A percentile compares a stretch with the other conserved stretches of the same genome.
Evolutionary conservation across 495 filamentous ascomycete genomes (phyloP).

Genomic region (Penicillium ucsense): DNA sequence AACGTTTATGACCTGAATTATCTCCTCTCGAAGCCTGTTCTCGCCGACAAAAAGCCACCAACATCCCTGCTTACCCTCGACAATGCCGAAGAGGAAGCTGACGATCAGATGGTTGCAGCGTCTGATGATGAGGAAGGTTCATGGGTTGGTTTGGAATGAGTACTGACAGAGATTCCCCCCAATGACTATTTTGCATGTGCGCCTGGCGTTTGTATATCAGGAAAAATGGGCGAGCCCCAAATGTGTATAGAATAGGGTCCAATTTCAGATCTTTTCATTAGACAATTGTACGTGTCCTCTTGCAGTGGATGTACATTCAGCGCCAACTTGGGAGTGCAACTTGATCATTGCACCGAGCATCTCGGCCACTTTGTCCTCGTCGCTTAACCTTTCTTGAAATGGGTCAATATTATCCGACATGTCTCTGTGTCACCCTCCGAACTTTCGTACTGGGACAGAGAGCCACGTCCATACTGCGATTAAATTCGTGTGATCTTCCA

Average conservation of each 20-base stretch:
- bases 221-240: constrained; percentile 8
- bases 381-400: no score
- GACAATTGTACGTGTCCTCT: not conserved
- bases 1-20: constrained; percentile 83
- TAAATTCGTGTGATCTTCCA: not conserved
- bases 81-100: constrained; percentile 16
- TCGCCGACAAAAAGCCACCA: constrained; percentile 25
- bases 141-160: constrained; percentile 35
- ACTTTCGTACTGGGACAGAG: constrained; percentile 3
- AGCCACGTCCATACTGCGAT: not conserved
- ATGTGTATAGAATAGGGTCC: constrained; percentile 7
- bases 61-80: constrained; percentile 19
- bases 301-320: not conserved
- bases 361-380: no score
- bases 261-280: not conserved
- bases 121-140: constrained; percentile 31
- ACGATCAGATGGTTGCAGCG: constrained; percentile 26
- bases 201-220: constrained; percentile 33
- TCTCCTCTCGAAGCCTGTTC: constrained; percentile 44
- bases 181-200: constrained; percentile 33
- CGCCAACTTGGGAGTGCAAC: no score
- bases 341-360: no score
- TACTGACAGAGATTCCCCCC: constrained; percentile 13
- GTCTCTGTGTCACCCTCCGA: constrained; percentile 11
- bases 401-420: constrained; percentile 10